These are phyloP conservation scores for Olyra latifolia DNA, from an alignment of 176 grass and related monocot species.

Conservation along the genomic window DNA sequence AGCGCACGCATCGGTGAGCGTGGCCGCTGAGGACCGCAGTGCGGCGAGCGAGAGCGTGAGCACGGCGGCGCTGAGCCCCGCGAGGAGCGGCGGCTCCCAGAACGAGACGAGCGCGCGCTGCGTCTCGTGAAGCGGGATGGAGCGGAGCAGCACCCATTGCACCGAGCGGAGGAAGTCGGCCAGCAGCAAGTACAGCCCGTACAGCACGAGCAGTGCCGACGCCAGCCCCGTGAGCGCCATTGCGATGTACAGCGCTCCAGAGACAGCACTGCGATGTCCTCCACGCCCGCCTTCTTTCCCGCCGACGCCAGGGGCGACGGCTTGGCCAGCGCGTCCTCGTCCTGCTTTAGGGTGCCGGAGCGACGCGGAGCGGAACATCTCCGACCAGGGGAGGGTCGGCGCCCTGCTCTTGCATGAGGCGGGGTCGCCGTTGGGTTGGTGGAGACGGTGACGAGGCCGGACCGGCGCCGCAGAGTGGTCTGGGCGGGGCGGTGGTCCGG, in stretches of 20 bases:
- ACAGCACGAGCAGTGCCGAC: slow-evolving; percentile 70
- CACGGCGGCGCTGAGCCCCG: slow-evolving; percentile 55
- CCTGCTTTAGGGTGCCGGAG: slow-evolving; percentile 42
- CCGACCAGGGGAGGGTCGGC: slow-evolving; percentile 67
- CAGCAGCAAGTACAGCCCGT: slow-evolving; percentile 80
- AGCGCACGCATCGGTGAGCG: slow-evolving; percentile 72
- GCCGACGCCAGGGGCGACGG: not conserved
- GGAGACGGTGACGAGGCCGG: no score
- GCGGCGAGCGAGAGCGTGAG: slow-evolving; percentile 76
- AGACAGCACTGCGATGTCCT: slow-evolving; percentile 29
- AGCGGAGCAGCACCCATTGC: slow-evolving; percentile 95
- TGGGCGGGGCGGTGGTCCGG: no score
- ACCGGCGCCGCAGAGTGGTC: no score
- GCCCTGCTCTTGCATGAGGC: slow-evolving; percentile 28
- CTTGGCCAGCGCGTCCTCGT: not conserved
- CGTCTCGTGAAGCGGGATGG: slow-evolving; percentile 86
- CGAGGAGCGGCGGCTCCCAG: slow-evolving; percentile 78
- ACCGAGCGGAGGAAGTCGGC: slow-evolving; percentile 97
- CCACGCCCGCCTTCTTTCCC: not conserved
- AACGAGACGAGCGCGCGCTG: slow-evolving; percentile 79
- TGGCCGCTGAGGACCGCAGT: slow-evolving; percentile 52
- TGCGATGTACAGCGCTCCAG: slow-evolving; percentile 81
- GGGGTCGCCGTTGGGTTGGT: slow-evolving; percentile 36
- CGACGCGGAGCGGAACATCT: slow-evolving; percentile 92
- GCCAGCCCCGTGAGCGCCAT: slow-evolving; percentile 96